A percentile compares a stretch with the other conserved stretches of the same genome.
Evolutionary conservation across 768 basidiomycete genomes (phyloP).

Genomic region (Termitomyces sp.): DNA sequence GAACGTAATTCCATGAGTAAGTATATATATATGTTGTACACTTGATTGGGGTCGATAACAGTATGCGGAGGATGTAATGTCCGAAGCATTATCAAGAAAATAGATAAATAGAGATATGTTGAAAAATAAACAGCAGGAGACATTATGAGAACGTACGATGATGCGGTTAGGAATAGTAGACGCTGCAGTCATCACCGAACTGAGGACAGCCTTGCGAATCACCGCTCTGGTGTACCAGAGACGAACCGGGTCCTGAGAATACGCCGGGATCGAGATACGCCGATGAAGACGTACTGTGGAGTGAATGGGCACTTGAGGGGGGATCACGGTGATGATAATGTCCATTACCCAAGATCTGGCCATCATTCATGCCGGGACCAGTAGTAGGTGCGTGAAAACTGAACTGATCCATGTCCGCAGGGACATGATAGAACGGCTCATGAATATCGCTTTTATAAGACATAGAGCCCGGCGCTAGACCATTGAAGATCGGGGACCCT

Average conservation of each 20-base stretch:
- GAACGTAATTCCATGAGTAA: slow-evolving; percentile 7
- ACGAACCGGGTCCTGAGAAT: slow-evolving; percentile 18
- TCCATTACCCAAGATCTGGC: slow-evolving; percentile 21
- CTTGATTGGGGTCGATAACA: slow-evolving; percentile 6
- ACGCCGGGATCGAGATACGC: slow-evolving; percentile 17
- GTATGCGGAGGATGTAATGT: neutral
- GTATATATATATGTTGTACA: slow-evolving; percentile 9
- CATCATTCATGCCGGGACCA: slow-evolving; percentile 21
- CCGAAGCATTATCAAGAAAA: neutral
- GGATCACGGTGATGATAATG: slow-evolving; percentile 24
- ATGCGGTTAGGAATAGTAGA: slow-evolving; percentile 25
- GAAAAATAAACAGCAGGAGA: neutral
- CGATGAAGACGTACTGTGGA: slow-evolving; percentile 15
- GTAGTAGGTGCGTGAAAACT: slow-evolving; percentile 37
- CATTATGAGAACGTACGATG: neutral
- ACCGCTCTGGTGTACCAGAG: slow-evolving; percentile 25
- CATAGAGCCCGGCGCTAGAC: slow-evolving; percentile 20
- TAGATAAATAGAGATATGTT: neutral
- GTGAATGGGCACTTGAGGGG: slow-evolving; percentile 17
- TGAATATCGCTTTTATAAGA: slow-evolving; percentile 31
- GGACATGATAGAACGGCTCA: slow-evolving; percentile 33
- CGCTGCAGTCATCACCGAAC: slow-evolving; percentile 38
- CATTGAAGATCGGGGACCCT: slow-evolving; percentile 37
- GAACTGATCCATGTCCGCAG: slow-evolving; percentile 46
- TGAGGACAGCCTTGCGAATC: slow-evolving; percentile 36